phyloP scores from a whole-genome alignment of 2,329 filamentous ascomycete species.

The Neonectria punicea region DNA sequence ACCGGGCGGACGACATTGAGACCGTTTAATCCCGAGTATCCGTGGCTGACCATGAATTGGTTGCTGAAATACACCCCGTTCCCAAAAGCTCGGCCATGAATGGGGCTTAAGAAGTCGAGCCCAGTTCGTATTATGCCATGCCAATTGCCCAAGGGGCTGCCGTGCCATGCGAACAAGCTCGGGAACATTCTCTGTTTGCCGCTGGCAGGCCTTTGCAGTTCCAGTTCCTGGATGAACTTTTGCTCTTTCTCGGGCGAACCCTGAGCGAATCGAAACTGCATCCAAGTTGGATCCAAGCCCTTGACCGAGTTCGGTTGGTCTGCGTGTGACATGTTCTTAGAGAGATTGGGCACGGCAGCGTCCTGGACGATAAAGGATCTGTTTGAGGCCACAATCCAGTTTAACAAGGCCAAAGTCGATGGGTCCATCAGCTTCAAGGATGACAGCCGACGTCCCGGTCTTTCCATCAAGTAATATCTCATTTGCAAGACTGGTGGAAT shows the following conservation, averaged over 20 bases:
- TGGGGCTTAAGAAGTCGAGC: slow-evolving; percentile 72
- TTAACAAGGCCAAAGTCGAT: slow-evolving; percentile 73
- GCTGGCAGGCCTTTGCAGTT: slow-evolving; percentile 46
- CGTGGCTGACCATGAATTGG: slow-evolving; percentile 24
- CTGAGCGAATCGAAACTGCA: slow-evolving; percentile 89
- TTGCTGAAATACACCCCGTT: slow-evolving; percentile 84
- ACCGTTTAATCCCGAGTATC: slow-evolving; percentile 19
- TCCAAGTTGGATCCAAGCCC: slow-evolving; percentile 70
- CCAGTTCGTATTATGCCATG: slow-evolving; percentile 89
- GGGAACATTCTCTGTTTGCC: slow-evolving; percentile 59
- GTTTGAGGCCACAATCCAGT: slow-evolving; percentile 93
- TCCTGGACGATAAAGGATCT: slow-evolving; percentile 87
- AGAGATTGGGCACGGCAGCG: slow-evolving; percentile 51
- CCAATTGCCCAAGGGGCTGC: slow-evolving; percentile 82
- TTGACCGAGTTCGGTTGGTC: slow-evolving; percentile 60
- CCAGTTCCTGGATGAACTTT: slow-evolving; percentile 74
- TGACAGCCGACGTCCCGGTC: slow-evolving; percentile 53
- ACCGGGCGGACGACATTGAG: background rate
- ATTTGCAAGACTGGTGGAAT: slow-evolving; percentile 72
- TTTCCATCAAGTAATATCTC: slow-evolving; percentile 57
- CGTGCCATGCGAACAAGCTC: slow-evolving; percentile 89
- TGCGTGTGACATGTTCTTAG: slow-evolving; percentile 38
- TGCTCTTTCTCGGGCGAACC: slow-evolving; percentile 89
- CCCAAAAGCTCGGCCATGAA: slow-evolving; percentile 77
- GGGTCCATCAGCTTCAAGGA: slow-evolving; percentile 67